phyloP scores from a whole-genome alignment of 1,284 basidiomycete species.

The Ustilago cynodontis region DNA sequence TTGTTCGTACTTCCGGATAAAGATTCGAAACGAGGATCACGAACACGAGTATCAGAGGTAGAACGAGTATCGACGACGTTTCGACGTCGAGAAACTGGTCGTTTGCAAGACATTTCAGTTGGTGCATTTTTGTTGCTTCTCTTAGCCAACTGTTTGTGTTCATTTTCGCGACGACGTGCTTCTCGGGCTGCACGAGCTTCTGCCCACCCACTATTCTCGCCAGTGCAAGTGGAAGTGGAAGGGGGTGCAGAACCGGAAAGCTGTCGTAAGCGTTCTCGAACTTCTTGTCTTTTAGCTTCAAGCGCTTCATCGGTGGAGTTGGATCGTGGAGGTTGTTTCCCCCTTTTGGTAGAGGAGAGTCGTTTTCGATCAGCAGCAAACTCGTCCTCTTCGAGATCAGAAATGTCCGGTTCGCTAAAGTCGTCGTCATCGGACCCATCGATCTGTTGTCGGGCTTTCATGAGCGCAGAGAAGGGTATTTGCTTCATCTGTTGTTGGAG shows the following conservation, averaged over 20 bases:
- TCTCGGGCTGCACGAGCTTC: constrained; percentile 19
- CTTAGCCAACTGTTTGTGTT: constrained; percentile 71
- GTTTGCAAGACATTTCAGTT: constrained; percentile 87
- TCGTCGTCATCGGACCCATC: constrained; percentile 17
- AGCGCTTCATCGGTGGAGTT: constrained; percentile 26
- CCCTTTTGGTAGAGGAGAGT: constrained; percentile 25
- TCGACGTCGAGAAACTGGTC: constrained; percentile 83
- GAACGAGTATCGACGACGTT: constrained; percentile 81
- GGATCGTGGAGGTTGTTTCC: constrained; percentile 27
- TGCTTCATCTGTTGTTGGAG: constrained; percentile 42
- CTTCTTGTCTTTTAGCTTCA: constrained; percentile 37
- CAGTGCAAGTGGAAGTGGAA: constrained; percentile 5
- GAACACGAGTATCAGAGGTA: constrained; percentile 76
- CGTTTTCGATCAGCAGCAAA: constrained; percentile 45
- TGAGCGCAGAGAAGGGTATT: constrained; percentile 72
- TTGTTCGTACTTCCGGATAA: constrained; percentile 79
- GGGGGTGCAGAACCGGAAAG: constrained; percentile 22
- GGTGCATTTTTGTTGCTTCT: constrained; percentile 89
- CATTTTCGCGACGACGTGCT: constrained; percentile 18
- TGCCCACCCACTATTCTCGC: constrained; percentile 15
- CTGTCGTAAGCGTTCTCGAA: constrained; percentile 42
- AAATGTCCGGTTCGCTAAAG: constrained; percentile 31
- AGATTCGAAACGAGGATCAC: constrained; percentile 90
- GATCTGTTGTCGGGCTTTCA: constrained; percentile 73
- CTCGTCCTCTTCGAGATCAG: constrained; percentile 57